Evolutionary conservation across 768 basidiomycete species (phyloP), one percentile per base, ranked within the genome.

Genomic region (Rickenella mellea): DNA sequence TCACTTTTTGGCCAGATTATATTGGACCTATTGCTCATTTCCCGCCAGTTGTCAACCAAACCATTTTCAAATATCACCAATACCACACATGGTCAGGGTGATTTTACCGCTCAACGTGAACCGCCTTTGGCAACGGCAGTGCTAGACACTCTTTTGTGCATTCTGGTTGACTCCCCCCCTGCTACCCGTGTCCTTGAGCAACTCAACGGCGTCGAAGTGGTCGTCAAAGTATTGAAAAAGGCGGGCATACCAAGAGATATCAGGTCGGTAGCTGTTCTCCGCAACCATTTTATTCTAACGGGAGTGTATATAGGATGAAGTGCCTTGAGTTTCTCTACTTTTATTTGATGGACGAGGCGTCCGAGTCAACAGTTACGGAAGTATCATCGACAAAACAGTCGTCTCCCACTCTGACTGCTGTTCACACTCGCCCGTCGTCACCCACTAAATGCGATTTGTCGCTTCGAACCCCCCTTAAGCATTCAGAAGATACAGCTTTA

Each of bases 301-400:
- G 20, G 15, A 10, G 15, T 12, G 20, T 28, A 7, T 27, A 17
- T 52, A 94, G 92, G 52, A 94, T 96, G 85, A 94, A 94, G 65
- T 94, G 90, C 48, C 69, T 97, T 14, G 93, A 96, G 56, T 92
- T 96, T 52, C 64, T 97, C 12, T 94, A 94, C 60, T 96, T 93
- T 59, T 97, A 97, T 58, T 70, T 97, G 6, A 68, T 94, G 33
- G 92, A 93, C 46, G 92, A 96, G 55, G 55, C 64, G 5, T 41
- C 60, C 19, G 49, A 60, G 6, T 36, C 48, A 8, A 48, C 51
- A 40, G 33, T 28, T 44, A 49, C 17, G 44, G 49, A 3, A 43
- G 38, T 31, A 47, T 45, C 28, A 41, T 50, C 40, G 8, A 32
- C 36, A 40, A 43, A 46, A 27, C 48, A 12, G 40, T 5, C 40